phyloP scores from a whole-genome alignment of 2,329 filamentous ascomycete species.

The Colletotrichum noveboracense region DNA sequence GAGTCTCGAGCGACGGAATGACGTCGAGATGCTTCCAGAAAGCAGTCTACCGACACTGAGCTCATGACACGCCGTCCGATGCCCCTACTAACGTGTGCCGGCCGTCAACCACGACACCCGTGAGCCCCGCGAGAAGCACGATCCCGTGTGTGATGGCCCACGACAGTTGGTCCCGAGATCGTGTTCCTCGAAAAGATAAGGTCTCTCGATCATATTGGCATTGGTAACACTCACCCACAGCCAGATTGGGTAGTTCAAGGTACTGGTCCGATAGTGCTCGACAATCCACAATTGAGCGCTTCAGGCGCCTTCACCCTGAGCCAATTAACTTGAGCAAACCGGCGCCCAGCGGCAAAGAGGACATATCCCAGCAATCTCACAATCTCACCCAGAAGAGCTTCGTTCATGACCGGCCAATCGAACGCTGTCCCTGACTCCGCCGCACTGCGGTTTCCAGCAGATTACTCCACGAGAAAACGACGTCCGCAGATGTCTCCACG shows the following conservation, averaged over 20 bases:
- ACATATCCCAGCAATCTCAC: not conserved
- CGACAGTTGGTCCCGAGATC: not conserved
- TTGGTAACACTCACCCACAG: not conserved
- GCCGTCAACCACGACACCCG: not conserved
- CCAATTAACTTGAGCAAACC: not conserved
- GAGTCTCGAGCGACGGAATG: not conserved
- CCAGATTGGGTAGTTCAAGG: not conserved
- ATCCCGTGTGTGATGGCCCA: slow-evolving; percentile 1
- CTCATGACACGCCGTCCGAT: not conserved
- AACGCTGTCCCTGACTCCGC: not conserved
- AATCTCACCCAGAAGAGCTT: not conserved
- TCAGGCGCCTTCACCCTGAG: not conserved
- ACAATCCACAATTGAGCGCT: not conserved
- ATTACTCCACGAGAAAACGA: not conserved
- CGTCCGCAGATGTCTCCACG: not conserved
- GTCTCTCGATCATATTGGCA: not conserved
- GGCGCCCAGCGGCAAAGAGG: not conserved
- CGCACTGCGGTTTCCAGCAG: not conserved
- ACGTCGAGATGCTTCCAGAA: not conserved
- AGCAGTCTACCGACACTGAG: not conserved
- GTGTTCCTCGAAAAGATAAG: not conserved
- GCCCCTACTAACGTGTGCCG: not conserved
- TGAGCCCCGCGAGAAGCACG: not conserved
- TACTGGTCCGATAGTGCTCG: not conserved
- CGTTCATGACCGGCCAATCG: not conserved